Evolutionary conservation across 139 green algal species (phyloP).

Genomic region (Spirogloea muscicola): DNA sequence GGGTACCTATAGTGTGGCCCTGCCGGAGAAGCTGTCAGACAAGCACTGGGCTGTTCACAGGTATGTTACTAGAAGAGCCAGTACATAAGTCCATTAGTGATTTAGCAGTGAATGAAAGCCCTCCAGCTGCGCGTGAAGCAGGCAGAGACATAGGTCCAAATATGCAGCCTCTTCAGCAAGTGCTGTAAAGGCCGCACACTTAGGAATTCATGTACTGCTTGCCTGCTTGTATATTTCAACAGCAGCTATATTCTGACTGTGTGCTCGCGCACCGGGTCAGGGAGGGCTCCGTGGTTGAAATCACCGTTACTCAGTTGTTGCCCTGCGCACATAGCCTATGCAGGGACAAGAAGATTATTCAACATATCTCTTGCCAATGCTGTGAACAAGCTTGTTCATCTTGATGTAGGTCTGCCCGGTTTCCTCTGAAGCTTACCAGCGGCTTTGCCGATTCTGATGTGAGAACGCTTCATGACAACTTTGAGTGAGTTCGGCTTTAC

Average conservation of each 20-base stretch:
- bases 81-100: background rate
- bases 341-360: background rate
- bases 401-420: slow-evolving; percentile 37
- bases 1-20: slow-evolving; percentile 30
- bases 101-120: background rate
- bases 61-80: slow-evolving; percentile 2
- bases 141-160: background rate
- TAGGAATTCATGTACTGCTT: background rate
- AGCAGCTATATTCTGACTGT: background rate
- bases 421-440: slow-evolving; percentile 68
- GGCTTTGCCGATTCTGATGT: slow-evolving; percentile 71
- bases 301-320: no score
- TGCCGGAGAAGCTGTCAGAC: slow-evolving; percentile 45
- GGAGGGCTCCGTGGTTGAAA: background rate
- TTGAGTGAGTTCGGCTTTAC: slow-evolving; percentile 60
- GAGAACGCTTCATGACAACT: slow-evolving; percentile 84
- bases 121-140: background rate
- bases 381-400: background rate
- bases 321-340: background rate
- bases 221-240: background rate
- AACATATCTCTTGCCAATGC: background rate
- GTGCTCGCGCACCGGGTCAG: background rate
- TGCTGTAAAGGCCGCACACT: background rate
- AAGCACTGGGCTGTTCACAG: slow-evolving; percentile 46
- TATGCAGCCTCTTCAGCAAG: background rate